Evolutionary conservation across 805 yeast species (phyloP).

Genomic region (Maudiozyma serrabonitensis): DNA sequence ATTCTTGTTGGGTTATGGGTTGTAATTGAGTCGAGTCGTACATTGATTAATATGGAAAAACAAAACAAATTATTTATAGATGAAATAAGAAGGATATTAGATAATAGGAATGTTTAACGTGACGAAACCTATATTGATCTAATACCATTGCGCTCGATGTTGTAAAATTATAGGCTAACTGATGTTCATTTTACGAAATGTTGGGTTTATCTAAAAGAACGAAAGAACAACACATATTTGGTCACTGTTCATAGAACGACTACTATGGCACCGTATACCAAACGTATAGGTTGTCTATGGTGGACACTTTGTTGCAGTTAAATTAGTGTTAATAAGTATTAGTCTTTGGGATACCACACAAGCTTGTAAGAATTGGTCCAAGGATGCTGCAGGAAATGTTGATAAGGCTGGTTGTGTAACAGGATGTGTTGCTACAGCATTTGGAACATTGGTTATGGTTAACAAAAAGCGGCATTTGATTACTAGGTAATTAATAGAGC

Average conservation of each 20-base stretch:
- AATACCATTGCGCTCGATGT: neutral
- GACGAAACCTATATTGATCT: neutral
- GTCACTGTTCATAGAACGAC: neutral
- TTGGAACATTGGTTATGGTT: neutral
- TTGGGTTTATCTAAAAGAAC: neutral
- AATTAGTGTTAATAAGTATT: neutral
- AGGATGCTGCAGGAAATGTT: neutral
- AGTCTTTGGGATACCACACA: neutral
- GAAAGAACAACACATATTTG: neutral
- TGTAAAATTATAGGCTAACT: neutral
- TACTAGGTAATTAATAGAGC: neutral
- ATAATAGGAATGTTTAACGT: neutral
- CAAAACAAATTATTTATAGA: neutral
- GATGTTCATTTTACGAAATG: neutral
- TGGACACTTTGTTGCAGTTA: neutral
- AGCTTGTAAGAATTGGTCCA: neutral
- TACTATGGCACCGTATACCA: neutral
- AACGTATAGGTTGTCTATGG: neutral
- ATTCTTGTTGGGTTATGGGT: neutral
- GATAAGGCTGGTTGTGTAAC: neutral
- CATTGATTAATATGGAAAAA: neutral
- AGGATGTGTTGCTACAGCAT: neutral
- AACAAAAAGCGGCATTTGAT: neutral
- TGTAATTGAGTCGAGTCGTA: neutral
- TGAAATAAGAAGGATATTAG: neutral